These are phyloP conservation scores for Cordyceps cateniannulata DNA, from an alignment of 2,329 filamentous ascomycete species.

Conservation along the genomic window DNA sequence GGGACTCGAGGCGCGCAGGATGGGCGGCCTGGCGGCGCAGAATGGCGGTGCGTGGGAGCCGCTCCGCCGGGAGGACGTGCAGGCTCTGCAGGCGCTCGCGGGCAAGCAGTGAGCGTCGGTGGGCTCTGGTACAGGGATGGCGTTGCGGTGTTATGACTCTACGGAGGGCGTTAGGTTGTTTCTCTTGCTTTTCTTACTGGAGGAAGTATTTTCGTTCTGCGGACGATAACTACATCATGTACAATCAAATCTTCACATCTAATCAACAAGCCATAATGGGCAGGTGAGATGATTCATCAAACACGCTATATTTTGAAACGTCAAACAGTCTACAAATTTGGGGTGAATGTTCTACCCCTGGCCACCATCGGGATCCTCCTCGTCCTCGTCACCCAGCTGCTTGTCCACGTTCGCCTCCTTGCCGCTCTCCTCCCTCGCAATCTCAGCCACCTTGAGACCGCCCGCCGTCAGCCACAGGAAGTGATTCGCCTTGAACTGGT, in stretches of 20 bases:
- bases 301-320: background rate
- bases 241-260: no score
- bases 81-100: background rate
- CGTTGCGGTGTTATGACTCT: background rate
- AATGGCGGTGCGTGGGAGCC: conserved; percentile 32
- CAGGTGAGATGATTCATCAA: background rate
- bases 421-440: conserved; percentile 27
- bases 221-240: no score
- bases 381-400: conserved; percentile 47
- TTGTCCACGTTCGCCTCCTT: conserved; percentile 38
- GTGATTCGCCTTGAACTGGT: conserved; percentile 64
- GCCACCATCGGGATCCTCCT: conserved; percentile 41
- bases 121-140: background rate
- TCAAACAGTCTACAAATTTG: background rate
- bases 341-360: conserved; percentile 28
- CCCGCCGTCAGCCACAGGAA: conserved; percentile 70
- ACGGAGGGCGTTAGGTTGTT: background rate
- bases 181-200: background rate
- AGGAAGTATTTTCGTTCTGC: background rate
- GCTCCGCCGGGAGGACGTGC: conserved; percentile 17
- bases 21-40: conserved; percentile 28
- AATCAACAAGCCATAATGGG: background rate
- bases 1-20: conserved; percentile 26
- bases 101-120: background rate
- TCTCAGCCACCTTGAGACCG: conserved; percentile 55